phyloP scores from a whole-genome alignment of 345 rosid species.

The Melaleuca quinquenervia region DNA sequence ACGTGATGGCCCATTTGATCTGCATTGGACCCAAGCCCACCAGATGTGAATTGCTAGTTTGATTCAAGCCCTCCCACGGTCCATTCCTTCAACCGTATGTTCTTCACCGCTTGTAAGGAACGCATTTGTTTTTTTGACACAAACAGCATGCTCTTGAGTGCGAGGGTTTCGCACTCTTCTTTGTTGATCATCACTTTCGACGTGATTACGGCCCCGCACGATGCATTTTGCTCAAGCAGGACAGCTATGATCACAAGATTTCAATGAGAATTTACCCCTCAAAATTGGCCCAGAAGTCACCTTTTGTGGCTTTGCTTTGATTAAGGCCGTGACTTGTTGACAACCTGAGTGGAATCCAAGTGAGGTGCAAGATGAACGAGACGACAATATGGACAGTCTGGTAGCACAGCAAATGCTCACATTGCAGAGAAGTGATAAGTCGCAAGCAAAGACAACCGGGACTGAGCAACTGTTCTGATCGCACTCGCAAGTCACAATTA shows the following conservation, averaged over 20 bases:
- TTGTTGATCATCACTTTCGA: neutral
- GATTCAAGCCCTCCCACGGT: neutral
- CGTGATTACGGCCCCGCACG: neutral
- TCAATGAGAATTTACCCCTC: neutral
- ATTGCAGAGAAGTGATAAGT: neutral
- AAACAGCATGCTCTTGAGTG: neutral
- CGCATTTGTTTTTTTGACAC: neutral
- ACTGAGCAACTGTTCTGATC: neutral
- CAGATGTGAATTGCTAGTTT: neutral
- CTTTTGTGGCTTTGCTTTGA: neutral
- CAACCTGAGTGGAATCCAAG: neutral
- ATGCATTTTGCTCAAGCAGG: neutral
- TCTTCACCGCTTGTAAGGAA: neutral
- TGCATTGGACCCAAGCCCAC: neutral
- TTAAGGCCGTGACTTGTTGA: neutral
- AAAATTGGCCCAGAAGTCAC: neutral
- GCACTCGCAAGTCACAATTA: neutral
- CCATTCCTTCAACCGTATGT: neutral
- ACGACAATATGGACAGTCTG: neutral
- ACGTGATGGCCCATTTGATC: neutral
- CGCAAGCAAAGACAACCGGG: neutral
- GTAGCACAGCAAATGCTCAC: neutral
- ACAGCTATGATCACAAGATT: neutral
- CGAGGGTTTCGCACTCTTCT: neutral
- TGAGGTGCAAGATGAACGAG: neutral